Conservation (phyloP, 768 basidiomycete genomes). For the Mycena epipterygia region DNA sequence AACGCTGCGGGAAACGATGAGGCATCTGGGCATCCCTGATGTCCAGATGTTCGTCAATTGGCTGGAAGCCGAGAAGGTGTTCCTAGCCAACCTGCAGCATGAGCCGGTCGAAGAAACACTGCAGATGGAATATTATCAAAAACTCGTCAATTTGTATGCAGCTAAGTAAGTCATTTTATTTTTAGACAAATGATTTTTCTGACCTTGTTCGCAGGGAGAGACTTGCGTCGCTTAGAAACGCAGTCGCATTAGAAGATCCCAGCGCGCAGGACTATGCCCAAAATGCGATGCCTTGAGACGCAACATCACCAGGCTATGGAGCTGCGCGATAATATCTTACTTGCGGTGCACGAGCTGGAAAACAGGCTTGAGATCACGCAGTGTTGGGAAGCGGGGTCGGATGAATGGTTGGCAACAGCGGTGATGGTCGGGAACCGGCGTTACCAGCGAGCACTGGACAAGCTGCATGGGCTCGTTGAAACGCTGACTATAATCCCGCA, state of each 20-base stretch:
- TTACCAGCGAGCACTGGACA: too few species aligned
- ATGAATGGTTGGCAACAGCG: too few species aligned
- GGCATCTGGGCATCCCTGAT: background rate
- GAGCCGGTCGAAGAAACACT: constrained; percentile 9
- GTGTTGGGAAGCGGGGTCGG: too few species aligned
- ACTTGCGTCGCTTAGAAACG: background rate
- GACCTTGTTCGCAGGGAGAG: background rate
- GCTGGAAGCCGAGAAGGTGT: background rate
- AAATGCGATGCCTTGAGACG: background rate
- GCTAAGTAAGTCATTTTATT: background rate
- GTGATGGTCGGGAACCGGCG: too few species aligned
- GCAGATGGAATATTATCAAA: constrained; percentile 12
- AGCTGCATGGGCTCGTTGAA: too few species aligned
- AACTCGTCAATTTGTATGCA: background rate
- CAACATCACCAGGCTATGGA: background rate
- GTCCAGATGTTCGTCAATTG: background rate
- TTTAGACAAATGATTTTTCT: background rate
- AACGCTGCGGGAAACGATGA: background rate
- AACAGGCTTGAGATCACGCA: too few species aligned
- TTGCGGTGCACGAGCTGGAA: too few species aligned
- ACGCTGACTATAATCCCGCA: too few species aligned
- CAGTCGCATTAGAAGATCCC: background rate
- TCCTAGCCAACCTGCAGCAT: background rate
- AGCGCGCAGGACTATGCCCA: background rate
- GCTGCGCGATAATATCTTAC: background rate